Evolutionary conservation across 1,139 yeast genomes (phyloP).

Genomic region (Saccharomyces hybrid): DNA sequence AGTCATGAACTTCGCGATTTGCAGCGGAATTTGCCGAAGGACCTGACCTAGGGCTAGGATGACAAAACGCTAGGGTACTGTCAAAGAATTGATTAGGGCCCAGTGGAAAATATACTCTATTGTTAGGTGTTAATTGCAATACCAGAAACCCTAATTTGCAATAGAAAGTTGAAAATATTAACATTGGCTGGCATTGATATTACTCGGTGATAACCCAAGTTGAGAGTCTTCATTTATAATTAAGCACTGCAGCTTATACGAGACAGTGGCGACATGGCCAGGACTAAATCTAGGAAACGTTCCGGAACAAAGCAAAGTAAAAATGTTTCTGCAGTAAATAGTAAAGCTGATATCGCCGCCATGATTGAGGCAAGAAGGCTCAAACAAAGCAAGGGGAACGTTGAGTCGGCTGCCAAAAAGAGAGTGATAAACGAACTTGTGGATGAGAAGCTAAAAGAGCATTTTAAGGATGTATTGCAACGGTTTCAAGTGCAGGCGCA

Average conservation of each 20-base stretch:
- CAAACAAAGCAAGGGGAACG: background rate
- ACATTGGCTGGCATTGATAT: background rate
- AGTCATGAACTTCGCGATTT: background rate
- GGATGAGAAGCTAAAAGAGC: conserved; percentile 2
- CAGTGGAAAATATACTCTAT: too few relatives aligned
- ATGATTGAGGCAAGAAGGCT: background rate
- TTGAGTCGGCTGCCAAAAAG: background rate
- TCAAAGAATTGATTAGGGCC: background rate
- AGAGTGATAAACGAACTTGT: background rate
- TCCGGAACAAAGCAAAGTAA: background rate
- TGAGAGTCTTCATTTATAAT: background rate
- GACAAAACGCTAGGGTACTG: background rate
- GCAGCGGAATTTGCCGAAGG: background rate
- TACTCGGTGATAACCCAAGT: background rate
- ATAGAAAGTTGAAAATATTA: background rate
- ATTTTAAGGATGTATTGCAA: conserved; percentile 5
- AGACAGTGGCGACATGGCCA: background rate
- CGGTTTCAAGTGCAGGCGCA: conserved; percentile 5
- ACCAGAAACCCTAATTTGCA: background rate
- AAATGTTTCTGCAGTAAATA: background rate
- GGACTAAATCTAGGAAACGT: background rate
- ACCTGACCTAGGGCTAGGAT: background rate
- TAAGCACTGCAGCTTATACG: background rate
- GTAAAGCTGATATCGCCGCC: background rate
- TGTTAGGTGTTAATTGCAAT: background rate